Percentiles rank a stretch among this genome's conserved stretches.
Evolutionary conservation across 495 filamentous ascomycete genomes (phyloP).

Genomic region (Lindgomyces ingoldianus): DNA sequence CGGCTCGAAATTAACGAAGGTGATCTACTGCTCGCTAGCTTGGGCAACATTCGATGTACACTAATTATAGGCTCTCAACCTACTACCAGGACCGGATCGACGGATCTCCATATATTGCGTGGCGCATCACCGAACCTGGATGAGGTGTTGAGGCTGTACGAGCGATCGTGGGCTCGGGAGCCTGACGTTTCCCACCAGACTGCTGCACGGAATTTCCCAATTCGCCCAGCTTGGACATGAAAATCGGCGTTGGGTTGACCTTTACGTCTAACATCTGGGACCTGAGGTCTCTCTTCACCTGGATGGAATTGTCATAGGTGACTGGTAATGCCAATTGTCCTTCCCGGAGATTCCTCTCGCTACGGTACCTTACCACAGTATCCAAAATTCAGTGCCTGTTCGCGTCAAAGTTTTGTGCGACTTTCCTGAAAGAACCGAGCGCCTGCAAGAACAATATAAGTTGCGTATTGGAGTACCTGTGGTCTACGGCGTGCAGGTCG

Average conservation of each 20-base stretch:
- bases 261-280: too few species aligned
- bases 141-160: not conserved
- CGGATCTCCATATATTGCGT: slow-evolving; percentile 5
- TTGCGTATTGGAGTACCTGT: slow-evolving; percentile 16
- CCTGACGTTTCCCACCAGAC: not conserved
- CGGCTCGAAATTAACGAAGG: slow-evolving; percentile 26
- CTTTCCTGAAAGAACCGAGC: not conserved
- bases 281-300: too few species aligned
- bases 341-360: too few species aligned
- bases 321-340: not conserved
- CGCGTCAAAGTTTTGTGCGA: not conserved
- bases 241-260: too few species aligned
- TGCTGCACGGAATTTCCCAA: too few species aligned
- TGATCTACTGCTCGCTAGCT: slow-evolving; percentile 9
- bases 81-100: not conserved
- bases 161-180: not conserved
- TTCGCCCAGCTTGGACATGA: not conserved
- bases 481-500: slow-evolving; percentile 12
- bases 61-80: slow-evolving; percentile 16
- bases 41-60: not conserved
- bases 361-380: not conserved
- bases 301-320: too few species aligned
- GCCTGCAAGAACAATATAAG: slow-evolving; percentile 26
- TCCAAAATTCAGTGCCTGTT: not conserved
- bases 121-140: not conserved